These are phyloP conservation scores for Mariannaea sp. DNA, from an alignment of 2,329 filamentous ascomycete genomes.

Conservation along the genomic window DNA sequence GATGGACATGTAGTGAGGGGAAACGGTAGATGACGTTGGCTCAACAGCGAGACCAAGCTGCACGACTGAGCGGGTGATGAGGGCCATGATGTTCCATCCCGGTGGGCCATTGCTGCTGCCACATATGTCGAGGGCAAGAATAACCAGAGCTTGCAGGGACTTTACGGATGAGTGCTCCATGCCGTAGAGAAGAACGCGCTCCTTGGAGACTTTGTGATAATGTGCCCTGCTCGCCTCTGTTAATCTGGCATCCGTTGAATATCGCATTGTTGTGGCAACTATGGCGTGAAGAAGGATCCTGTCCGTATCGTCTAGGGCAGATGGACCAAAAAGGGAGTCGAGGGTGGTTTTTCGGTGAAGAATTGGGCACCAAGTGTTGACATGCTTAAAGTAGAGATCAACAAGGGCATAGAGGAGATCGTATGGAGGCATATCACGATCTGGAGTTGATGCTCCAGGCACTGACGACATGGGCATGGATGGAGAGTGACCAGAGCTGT, in stretches of 20 bases:
- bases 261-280: conserved; percentile 84
- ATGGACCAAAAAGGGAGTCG: conserved; percentile 79
- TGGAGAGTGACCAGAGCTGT: conserved; percentile 58
- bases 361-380: conserved; percentile 87
- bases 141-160: conserved; percentile 83
- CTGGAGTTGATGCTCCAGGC: conserved; percentile 41
- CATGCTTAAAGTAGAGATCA: conserved; percentile 78
- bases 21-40: conserved; percentile 75
- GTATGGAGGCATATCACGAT: conserved; percentile 74
- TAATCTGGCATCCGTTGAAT: conserved; percentile 76
- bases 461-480: conserved; percentile 57
- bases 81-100: conserved; percentile 87
- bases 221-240: conserved; percentile 73
- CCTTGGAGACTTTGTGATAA: conserved; percentile 82
- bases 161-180: conserved; percentile 90
- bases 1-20: conserved; percentile 81
- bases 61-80: conserved; percentile 87
- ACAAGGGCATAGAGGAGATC: conserved; percentile 74
- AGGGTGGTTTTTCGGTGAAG: conserved; percentile 83
- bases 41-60: conserved; percentile 87
- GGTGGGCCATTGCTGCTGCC: conserved; percentile 89
- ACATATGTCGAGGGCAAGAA: conserved; percentile 81
- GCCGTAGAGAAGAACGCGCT: conserved; percentile 84
- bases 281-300: conserved; percentile 85
- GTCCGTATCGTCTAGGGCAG: conserved; percentile 78